Evolutionary conservation across 108 stramenopile species (phyloP), one percentile per base, ranked within the genome.

Genomic region (Schizochytrium sp.): DNA sequence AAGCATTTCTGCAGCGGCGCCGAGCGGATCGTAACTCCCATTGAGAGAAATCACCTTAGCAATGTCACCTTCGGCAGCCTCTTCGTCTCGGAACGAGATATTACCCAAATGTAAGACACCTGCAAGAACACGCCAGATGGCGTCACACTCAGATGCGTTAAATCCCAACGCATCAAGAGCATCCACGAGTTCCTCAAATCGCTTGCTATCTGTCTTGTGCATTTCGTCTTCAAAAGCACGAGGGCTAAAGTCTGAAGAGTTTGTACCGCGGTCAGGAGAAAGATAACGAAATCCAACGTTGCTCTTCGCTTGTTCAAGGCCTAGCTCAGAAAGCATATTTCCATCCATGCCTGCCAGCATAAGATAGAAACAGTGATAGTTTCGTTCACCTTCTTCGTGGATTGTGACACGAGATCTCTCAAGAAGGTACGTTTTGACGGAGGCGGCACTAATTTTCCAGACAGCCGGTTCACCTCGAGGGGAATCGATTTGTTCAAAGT

Each of bases 61-160:
- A 57, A 88, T n/a, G 76, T 87, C 72, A 72, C 88, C 19, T 88
- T 92, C 91, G n/a, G 87, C 61, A 42, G 53, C 83, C 56, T 53
- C 59, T 15, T 83, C 28, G 76, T 83, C 28, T 40, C 73, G 44
- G 58, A 93, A 93, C 28, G 15, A 58, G 10, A 92, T 69, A 88
- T 94, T 93, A 28, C 93, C 93, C 8, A 94, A 91, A 76, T 93
- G 93, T 61, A 94, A 61, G 56, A 94, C 57, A 28, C 91, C 94
- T 38, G 93, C 91, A 61, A 93, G 58, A 49, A 91, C 49, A 53
- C 55, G 53, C 50, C 59, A 57, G 90, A 91, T 41, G 91, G 72
- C 19, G 13, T 61, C 19, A 5, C 47, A 13, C 42, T 49, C 49
- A 3, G 69, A 61, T 2, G 7, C 57, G 57, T 73, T 88, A 41